phyloP scores from a whole-genome alignment of 2,329 filamentous ascomycete genomes.

The Colletotrichum sansevieriae region DNA sequence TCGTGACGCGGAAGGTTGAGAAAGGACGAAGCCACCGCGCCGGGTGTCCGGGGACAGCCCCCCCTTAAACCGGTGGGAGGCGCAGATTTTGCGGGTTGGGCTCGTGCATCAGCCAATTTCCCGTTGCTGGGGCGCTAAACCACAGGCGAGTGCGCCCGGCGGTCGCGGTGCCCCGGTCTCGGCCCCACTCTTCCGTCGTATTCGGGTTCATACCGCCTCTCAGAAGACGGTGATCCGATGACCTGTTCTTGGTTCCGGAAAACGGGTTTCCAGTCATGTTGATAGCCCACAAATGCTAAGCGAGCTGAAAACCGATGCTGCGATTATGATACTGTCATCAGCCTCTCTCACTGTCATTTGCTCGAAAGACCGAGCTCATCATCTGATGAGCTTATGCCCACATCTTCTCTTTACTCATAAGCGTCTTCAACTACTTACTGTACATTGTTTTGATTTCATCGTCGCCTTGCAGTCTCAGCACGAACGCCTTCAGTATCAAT shows the following conservation, averaged over 20 bases:
- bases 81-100: slow-evolving; percentile 19
- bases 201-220: slow-evolving; percentile 13
- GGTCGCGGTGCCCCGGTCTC: background rate
- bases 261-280: no score
- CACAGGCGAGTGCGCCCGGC: slow-evolving; percentile 9
- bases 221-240: slow-evolving; percentile 1
- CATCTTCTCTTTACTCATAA: slow-evolving; percentile 6
- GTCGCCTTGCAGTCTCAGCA: rapidly evolving
- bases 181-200: slow-evolving; percentile 27
- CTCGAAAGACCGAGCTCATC: background rate
- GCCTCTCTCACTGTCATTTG: no score
- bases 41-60: background rate
- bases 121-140: slow-evolving; percentile 18
- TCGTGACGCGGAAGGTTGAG: background rate
- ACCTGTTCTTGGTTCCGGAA: background rate
- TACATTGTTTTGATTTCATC: background rate
- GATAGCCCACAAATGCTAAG: no score
- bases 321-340: no score
- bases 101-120: slow-evolving; percentile 29
- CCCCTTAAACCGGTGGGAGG: slow-evolving; percentile 32
- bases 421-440: background rate
- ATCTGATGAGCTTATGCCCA: background rate
- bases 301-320: no score
- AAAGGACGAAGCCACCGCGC: background rate
- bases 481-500: background rate